Evolutionary conservation across 1,139 yeast genomes (phyloP).

Genomic region (Hansenula sp.): DNA sequence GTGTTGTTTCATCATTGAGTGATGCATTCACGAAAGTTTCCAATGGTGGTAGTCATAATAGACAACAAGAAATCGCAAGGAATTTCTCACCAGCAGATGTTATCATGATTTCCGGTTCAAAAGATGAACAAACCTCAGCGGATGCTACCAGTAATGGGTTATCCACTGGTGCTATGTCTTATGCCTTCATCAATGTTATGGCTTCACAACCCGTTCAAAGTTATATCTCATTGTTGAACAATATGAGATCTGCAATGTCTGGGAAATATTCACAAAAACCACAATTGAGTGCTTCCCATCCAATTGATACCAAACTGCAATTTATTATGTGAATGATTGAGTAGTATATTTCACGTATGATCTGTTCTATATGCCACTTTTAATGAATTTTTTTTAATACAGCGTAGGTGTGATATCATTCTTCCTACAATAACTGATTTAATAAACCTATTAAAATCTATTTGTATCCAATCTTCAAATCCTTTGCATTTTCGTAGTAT

Average conservation of each 20-base stretch:
- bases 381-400: too few relatives aligned
- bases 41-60: conserved; percentile 13
- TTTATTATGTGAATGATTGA: conserved; percentile 37
- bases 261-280: conserved; percentile 81
- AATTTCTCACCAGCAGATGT: conserved; percentile 91
- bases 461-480: too few relatives aligned
- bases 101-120: conserved; percentile 82
- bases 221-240: conserved; percentile 70
- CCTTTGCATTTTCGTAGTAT: too few relatives aligned
- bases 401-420: too few relatives aligned
- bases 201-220: conserved; percentile 64
- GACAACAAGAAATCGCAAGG: conserved; percentile 41
- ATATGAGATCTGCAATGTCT: conserved; percentile 65
- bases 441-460: too few relatives aligned
- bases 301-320: conserved; percentile 68
- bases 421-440: too few relatives aligned
- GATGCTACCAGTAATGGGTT: conserved; percentile 63
- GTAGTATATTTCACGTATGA: not conserved
- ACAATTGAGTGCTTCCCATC: conserved; percentile 79
- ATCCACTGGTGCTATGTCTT: conserved; percentile 94
- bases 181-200: conserved; percentile 75
- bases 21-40: conserved; percentile 35
- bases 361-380: too few relatives aligned
- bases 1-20: conserved; percentile 39
- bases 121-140: conserved; percentile 66